Conservation (phyloP, 352 stramenopile species). For the Thalassiosira oceanica region DNA sequence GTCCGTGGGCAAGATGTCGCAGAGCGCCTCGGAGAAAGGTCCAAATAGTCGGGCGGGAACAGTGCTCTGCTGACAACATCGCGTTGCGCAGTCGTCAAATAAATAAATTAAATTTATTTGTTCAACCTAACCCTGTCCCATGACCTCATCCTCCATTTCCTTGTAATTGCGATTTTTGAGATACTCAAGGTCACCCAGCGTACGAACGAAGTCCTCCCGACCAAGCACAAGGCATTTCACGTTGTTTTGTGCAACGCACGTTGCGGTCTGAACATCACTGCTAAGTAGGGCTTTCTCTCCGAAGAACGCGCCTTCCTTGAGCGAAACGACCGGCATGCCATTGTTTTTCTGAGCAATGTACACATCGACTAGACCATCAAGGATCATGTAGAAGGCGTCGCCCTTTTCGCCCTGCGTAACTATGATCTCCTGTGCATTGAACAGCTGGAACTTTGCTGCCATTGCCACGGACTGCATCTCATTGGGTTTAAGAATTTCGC, state of each 20-base stretch:
- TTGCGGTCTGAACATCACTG: slow-evolving; percentile 89
- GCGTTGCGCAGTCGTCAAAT: no score
- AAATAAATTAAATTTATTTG: no score
- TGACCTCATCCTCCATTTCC: no score
- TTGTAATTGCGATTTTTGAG: slow-evolving; percentile 36
- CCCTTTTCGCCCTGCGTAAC: slow-evolving; percentile 93
- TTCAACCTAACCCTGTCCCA: no score
- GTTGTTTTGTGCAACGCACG: slow-evolving; percentile 85
- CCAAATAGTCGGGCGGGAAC: no score
- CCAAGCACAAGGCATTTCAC: slow-evolving; percentile 84
- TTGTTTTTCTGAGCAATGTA: slow-evolving; percentile 60
- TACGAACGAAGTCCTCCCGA: slow-evolving; percentile 93
- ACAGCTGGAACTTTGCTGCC: slow-evolving; percentile 14
- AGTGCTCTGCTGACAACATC: no score
- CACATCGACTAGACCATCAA: slow-evolving; percentile 87
- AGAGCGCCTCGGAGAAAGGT: no score
- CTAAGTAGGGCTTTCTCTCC: slow-evolving; percentile 92
- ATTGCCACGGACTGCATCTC: slow-evolving; percentile 18
- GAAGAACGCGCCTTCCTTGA: slow-evolving; percentile 89
- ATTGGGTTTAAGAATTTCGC: slow-evolving; percentile 23
- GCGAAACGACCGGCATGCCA: slow-evolving; percentile 67
- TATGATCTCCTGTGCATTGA: slow-evolving; percentile 83
- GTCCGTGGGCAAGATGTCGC: no score
- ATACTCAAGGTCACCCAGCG: slow-evolving; percentile 86
- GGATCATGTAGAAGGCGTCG: slow-evolving; percentile 97